Conservation (phyloP, 2,329 filamentous ascomycete genomes). For the Talaromyces verruculosus region DNA sequence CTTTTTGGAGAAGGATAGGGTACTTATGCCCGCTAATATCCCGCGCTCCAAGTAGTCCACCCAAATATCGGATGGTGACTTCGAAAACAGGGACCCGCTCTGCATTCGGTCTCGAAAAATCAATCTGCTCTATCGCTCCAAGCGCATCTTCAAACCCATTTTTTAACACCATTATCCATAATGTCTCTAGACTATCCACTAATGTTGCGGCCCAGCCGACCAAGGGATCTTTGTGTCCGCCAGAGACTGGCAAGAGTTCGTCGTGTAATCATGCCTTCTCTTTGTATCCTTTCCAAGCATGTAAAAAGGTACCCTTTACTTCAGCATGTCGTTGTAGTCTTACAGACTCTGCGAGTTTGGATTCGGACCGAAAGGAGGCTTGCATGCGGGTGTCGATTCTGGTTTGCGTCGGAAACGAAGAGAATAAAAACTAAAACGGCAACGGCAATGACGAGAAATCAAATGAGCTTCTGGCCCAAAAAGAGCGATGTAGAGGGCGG, state of each 20-base stretch:
- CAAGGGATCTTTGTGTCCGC: constrained; percentile 69
- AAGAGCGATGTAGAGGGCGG: not conserved
- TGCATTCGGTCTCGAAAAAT: constrained; percentile 69
- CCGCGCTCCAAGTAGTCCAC: constrained; percentile 77
- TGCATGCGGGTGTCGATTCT: constrained; percentile 4
- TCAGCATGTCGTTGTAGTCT: constrained; percentile 3
- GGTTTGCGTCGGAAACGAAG: not conserved
- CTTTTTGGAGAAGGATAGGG: constrained; percentile 67
- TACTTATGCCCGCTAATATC: constrained; percentile 72
- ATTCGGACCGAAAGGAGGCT: not conserved
- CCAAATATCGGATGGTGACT: constrained; percentile 81
- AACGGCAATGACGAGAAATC: not conserved
- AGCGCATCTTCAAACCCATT: constrained; percentile 76
- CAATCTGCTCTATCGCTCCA: constrained; percentile 64
- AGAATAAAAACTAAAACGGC: constrained; percentile 4
- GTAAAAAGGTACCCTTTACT: constrained; percentile 70
- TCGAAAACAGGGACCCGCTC: constrained; percentile 77
- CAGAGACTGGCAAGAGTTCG: constrained; percentile 73
- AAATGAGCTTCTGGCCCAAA: constrained; percentile 2
- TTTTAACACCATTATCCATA: constrained; percentile 80
- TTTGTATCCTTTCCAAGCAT: constrained; percentile 77
- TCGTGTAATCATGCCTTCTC: constrained; percentile 79
- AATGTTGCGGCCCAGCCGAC: constrained; percentile 83
- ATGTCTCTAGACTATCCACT: constrained; percentile 72
- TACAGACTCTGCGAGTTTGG: constrained; percentile 3